Evolutionary conservation across 306 rosid genomes (phyloP).

Genomic region (Purshia tridentata): DNA sequence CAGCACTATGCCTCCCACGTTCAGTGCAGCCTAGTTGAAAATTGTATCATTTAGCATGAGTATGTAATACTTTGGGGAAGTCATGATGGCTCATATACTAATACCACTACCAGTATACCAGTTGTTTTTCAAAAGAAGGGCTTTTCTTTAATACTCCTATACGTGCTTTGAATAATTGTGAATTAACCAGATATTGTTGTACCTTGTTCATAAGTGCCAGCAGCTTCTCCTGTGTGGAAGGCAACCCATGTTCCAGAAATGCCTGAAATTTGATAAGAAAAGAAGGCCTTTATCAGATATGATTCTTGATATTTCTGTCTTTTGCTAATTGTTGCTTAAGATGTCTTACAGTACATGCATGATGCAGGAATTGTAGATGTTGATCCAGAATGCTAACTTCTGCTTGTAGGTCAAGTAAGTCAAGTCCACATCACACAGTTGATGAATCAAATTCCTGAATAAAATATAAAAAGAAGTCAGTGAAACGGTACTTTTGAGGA

Average conservation of each 20-base stretch:
- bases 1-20: slow-evolving; percentile 82
- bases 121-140: background rate
- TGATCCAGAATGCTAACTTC: slow-evolving; percentile 95
- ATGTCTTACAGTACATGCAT: slow-evolving; percentile 96
- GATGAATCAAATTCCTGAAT: slow-evolving; percentile 61
- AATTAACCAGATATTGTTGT: background rate
- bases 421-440: slow-evolving; percentile 60
- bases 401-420: slow-evolving; percentile 80
- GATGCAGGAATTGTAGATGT: slow-evolving; percentile 88
- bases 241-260: slow-evolving; percentile 78
- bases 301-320: background rate
- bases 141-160: background rate
- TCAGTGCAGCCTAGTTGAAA: slow-evolving; percentile 65
- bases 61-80: background rate
- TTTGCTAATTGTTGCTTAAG: slow-evolving; percentile 23
- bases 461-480: background rate
- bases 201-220: slow-evolving; percentile 84
- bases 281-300: slow-evolving; percentile 1
- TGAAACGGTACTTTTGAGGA: background rate
- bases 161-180: background rate
- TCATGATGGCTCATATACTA: too few relatives aligned
- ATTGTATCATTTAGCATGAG: background rate
- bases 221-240: slow-evolving; percentile 65
- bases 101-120: too few relatives aligned
- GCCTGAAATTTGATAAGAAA: slow-evolving; percentile 55